A percentile compares a stretch with the other conserved stretches of the same genome.
These are phyloP conservation scores for Austroboletus festivus DNA, from an alignment of 768 basidiomycete species.

Conservation along the genomic window DNA sequence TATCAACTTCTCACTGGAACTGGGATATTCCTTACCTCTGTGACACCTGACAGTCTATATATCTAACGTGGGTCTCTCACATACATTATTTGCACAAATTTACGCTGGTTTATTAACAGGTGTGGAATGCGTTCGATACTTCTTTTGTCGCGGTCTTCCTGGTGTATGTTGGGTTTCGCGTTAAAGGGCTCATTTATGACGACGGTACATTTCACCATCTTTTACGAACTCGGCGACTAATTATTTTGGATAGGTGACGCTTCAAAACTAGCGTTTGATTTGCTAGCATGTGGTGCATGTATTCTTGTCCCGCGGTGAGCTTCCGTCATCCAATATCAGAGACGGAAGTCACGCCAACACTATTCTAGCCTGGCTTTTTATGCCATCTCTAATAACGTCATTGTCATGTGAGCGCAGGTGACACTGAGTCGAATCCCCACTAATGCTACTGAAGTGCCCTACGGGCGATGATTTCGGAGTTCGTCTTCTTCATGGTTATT, in stretches of 20 bases:
- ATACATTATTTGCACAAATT: background rate
- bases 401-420: slow-evolving; percentile 58
- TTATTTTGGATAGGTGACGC: slow-evolving; percentile 33
- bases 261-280: slow-evolving; percentile 71
- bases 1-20: slow-evolving; percentile 14
- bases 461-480: slow-evolving; percentile 79
- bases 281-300: slow-evolving; percentile 81
- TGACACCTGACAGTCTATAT: slow-evolving; percentile 58
- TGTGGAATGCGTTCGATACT: slow-evolving; percentile 91
- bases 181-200: slow-evolving; percentile 53
- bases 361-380: slow-evolving; percentile 68
- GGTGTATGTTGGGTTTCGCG: slow-evolving; percentile 61
- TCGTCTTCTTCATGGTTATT: slow-evolving; percentile 74
- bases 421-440: background rate
- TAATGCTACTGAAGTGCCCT: slow-evolving; percentile 53
- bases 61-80: slow-evolving; percentile 57
- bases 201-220: slow-evolving; percentile 42
- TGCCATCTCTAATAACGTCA: slow-evolving; percentile 71
- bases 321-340: background rate
- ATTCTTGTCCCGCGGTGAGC: slow-evolving; percentile 77
- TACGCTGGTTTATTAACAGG: slow-evolving; percentile 41
- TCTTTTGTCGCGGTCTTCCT: slow-evolving; percentile 69
- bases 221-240: background rate
- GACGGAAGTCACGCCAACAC: background rate
- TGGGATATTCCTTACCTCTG: background rate